phyloP scores from a whole-genome alignment of 352 stramenopile species.

The Globisporangium perplexum region DNA sequence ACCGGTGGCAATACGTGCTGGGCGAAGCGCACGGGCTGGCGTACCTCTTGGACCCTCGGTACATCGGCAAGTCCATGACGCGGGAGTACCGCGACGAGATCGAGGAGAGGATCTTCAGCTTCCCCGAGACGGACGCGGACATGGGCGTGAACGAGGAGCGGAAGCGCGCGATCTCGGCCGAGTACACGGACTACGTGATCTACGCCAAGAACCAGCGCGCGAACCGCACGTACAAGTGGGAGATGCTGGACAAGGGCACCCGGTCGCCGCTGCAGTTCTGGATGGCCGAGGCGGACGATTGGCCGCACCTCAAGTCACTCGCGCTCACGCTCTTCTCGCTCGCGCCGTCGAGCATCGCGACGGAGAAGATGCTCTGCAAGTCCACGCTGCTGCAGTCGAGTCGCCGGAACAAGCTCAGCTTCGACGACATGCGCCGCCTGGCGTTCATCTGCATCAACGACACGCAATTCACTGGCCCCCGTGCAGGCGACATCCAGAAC shows the following conservation, averaged over 20 bases:
- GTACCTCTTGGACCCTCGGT: constrained; percentile 69
- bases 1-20: constrained; percentile 70
- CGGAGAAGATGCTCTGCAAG: constrained; percentile 70
- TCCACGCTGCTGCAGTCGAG: constrained; percentile 53
- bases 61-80: constrained; percentile 82
- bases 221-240: constrained; percentile 80
- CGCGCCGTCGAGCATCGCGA: constrained; percentile 61
- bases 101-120: constrained; percentile 79
- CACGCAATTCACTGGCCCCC: constrained; percentile 53
- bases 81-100: constrained; percentile 80
- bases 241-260: constrained; percentile 80
- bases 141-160: constrained; percentile 62
- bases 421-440: constrained; percentile 66
- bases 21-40: constrained; percentile 69
- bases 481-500: constrained; percentile 46
- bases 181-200: constrained; percentile 78
- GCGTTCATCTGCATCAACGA: constrained; percentile 85
- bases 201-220: constrained; percentile 79
- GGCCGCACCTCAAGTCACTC: constrained; percentile 70
- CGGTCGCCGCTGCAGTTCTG: constrained; percentile 77
- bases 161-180: constrained; percentile 56
- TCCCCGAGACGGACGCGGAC: constrained; percentile 62
- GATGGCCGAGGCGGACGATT: constrained; percentile 70
- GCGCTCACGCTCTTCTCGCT: constrained; percentile 76
- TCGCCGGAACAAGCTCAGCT: constrained; percentile 66